Conservation (phyloP, 441 rosid species). For the Erodium trifolium region DNA sequence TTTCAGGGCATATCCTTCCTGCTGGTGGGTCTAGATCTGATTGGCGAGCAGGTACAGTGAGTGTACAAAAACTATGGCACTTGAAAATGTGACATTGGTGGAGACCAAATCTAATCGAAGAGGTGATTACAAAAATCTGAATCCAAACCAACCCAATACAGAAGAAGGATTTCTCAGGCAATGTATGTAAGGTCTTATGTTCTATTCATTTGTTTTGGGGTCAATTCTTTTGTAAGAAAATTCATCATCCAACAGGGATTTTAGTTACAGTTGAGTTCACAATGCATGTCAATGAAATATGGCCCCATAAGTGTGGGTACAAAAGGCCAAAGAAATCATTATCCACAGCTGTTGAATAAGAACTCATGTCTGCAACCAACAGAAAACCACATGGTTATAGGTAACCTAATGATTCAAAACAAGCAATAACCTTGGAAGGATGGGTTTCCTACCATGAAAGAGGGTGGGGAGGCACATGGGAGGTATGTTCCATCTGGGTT, state of each 20-base stretch:
- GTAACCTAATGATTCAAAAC: neutral
- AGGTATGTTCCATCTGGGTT: neutral
- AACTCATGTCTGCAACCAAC: neutral
- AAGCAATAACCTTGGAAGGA: neutral
- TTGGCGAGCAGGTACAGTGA: slow-evolving; percentile 21
- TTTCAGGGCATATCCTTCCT: slow-evolving; percentile 24
- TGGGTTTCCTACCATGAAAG: neutral
- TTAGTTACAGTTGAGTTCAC: neutral
- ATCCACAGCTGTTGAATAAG: neutral
- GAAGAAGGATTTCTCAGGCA: neutral
- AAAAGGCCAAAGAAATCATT: neutral
- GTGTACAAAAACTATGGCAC: neutral
- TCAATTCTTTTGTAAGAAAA: neutral
- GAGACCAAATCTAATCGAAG: too few species aligned
- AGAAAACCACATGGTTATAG: too few species aligned
- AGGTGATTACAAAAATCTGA: neutral
- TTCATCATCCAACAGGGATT: neutral
- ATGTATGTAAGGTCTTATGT: neutral
- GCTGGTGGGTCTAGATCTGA: slow-evolving; percentile 21
- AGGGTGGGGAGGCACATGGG: neutral
- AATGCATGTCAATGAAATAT: neutral
- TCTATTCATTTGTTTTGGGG: neutral
- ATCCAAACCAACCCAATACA: neutral
- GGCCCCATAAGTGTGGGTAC: too few species aligned
- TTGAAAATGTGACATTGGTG: neutral